A percentile compares a stretch with the other conserved stretches of the same genome.
Evolutionary conservation across 257 asterid genomes (phyloP).

Genomic region (Linderniella brevidens): DNA sequence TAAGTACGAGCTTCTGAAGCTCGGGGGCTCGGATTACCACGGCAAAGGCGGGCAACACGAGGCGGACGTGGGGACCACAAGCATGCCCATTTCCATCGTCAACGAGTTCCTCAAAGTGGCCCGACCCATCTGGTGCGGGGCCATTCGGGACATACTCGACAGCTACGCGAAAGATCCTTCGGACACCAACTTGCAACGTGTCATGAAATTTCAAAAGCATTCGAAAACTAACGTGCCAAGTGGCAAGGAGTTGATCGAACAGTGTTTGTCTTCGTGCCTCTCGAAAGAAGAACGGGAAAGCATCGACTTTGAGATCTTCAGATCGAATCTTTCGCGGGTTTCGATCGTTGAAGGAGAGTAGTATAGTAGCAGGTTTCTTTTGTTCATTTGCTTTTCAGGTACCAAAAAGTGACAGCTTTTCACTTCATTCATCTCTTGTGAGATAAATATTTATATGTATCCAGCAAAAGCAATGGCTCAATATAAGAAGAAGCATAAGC

Average conservation of each 20-base stretch:
- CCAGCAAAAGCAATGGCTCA: too few species aligned
- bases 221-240: constrained; percentile 12
- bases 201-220: constrained; percentile 34
- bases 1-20: constrained; percentile 51
- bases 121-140: constrained; percentile 71
- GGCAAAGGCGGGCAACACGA: constrained; percentile 79
- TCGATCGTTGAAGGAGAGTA: constrained; percentile 7
- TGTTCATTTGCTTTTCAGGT: too few species aligned
- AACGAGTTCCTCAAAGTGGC: constrained; percentile 76
- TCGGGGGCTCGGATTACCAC: constrained; percentile 96
- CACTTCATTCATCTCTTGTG: too few species aligned
- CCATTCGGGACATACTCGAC: constrained; percentile 43
- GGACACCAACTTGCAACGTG: constrained; percentile 32
- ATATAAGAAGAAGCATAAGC: too few species aligned
- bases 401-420: too few species aligned
- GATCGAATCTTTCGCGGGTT: constrained; percentile 27
- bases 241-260: constrained; percentile 39
- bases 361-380: too few species aligned
- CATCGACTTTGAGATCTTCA: constrained; percentile 39
- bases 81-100: constrained; percentile 41
- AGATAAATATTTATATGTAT: too few species aligned
- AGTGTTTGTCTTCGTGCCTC: constrained; percentile 41
- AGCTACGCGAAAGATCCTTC: constrained; percentile 49
- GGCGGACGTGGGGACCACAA: constrained; percentile 75
- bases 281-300: constrained; percentile 51